Conservation (phyloP, 805 yeast species). For the Zygosaccharomyces pseudorouxii region DNA sequence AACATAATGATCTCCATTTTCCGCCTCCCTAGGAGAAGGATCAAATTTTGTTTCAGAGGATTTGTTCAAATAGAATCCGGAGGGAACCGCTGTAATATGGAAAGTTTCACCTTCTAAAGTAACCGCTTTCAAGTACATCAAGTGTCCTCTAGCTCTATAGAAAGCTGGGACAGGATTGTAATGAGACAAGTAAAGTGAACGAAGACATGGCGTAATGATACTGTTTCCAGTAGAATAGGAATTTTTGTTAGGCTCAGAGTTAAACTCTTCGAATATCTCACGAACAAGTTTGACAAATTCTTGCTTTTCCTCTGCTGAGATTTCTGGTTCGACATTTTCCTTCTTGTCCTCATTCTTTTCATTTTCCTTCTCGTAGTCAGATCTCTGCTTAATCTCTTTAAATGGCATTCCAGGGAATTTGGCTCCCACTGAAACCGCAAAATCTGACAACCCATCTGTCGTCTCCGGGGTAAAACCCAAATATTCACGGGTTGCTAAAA, state of each 20-base stretch:
- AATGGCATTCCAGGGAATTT: slow-evolving; percentile 29
- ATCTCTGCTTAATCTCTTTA: slow-evolving; percentile 18
- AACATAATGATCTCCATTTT: slow-evolving; percentile 17
- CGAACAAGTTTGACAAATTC: slow-evolving; percentile 22
- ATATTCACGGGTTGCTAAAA: slow-evolving; percentile 31
- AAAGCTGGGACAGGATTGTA: slow-evolving; percentile 83
- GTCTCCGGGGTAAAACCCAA: slow-evolving; percentile 34
- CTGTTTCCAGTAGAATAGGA: slow-evolving; percentile 20
- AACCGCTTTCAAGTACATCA: slow-evolving; percentile 66
- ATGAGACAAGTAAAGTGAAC: slow-evolving; percentile 64
- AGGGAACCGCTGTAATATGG: slow-evolving; percentile 70
- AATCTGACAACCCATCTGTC: slow-evolving; percentile 32
- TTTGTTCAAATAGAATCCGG: slow-evolving; percentile 77
- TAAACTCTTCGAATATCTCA: slow-evolving; percentile 23
- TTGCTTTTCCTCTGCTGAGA: slow-evolving; percentile 31
- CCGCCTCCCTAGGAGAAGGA: slow-evolving; percentile 44
- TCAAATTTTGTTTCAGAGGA: slow-evolving; percentile 67
- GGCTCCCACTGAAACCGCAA: slow-evolving; percentile 32
- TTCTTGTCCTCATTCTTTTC: slow-evolving; percentile 12
- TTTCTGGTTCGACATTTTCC: slow-evolving; percentile 22
- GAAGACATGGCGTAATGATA: slow-evolving; percentile 38
- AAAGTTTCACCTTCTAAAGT: slow-evolving; percentile 78
- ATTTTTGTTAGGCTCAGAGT: slow-evolving; percentile 15
- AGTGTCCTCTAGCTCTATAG: slow-evolving; percentile 66
- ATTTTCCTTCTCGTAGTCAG: slow-evolving; percentile 11